Percentiles rank a stretch among this genome's conserved stretches.
Conservation (phyloP, 345 rosid species). For the Pistacia integerrima region DNA sequence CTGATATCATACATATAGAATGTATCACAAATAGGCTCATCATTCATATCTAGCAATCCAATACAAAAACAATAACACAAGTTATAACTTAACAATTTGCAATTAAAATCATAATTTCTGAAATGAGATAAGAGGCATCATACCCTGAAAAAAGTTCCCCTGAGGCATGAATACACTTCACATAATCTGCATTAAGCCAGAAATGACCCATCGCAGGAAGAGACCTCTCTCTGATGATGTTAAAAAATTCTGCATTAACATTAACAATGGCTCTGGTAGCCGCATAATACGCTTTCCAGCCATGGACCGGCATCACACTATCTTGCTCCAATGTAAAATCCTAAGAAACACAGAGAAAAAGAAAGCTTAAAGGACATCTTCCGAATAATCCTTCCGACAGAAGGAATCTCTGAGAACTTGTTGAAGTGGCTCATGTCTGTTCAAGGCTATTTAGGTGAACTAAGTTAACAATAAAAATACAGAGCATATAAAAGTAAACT, state of each 20-base stretch:
- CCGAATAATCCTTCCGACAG: too few species aligned
- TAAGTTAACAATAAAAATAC: too few species aligned
- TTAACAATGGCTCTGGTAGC: constrained; percentile 86
- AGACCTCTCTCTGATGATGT: constrained; percentile 76
- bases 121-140: constrained; percentile 14
- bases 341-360: constrained; percentile 31
- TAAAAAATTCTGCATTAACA: constrained; percentile 80
- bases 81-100: not conserved
- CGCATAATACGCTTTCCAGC: constrained; percentile 98
- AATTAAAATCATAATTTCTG: not conserved
- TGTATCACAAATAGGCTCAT: not conserved
- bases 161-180: constrained; percentile 84
- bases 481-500: too few species aligned
- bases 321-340: constrained; percentile 96
- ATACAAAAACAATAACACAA: not conserved
- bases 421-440: too few species aligned
- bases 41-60: not conserved
- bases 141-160: constrained; percentile 95
- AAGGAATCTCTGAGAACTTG: too few species aligned
- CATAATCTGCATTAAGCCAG: constrained; percentile 93
- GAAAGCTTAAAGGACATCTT: not conserved
- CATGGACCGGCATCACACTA: constrained; percentile 72
- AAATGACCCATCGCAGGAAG: constrained; percentile 74
- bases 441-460: not conserved
- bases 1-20: not conserved